These are phyloP conservation scores for Tulasnella sp. DNA, from an alignment of 768 basidiomycete genomes.

Conservation along the genomic window DNA sequence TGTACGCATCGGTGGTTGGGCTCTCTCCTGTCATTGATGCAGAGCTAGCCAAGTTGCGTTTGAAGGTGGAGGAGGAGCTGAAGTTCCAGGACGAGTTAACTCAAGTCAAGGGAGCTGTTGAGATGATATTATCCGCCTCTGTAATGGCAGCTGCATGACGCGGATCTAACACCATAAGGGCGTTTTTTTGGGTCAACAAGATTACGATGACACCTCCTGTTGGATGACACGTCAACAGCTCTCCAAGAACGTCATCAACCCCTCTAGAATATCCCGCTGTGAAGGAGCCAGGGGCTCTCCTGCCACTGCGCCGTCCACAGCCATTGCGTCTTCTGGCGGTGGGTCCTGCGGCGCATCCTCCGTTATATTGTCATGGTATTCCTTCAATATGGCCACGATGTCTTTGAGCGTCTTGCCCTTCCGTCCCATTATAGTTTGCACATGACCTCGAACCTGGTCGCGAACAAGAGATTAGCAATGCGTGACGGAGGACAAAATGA, in stretches of 20 bases:
- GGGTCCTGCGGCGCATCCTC: conserved; percentile 30
- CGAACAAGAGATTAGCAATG: conserved; percentile 1
- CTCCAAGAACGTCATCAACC: conserved; percentile 54
- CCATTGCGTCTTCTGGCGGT: conserved; percentile 22
- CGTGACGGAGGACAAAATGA: background rate
- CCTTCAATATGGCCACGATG: conserved; percentile 57
- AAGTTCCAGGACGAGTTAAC: conserved; percentile 79
- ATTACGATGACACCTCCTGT: background rate
- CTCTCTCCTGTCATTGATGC: conserved; percentile 89
- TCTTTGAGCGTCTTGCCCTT: conserved; percentile 60
- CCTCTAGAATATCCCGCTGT: conserved; percentile 58
- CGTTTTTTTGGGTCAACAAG: background rate
- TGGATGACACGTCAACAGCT: conserved; percentile 25
- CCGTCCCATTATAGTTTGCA: conserved; percentile 62
- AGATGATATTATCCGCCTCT: conserved; percentile 73
- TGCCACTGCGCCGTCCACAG: conserved; percentile 22
- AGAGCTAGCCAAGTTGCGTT: conserved; percentile 67
- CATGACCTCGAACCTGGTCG: conserved; percentile 67
- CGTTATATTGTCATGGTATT: conserved; percentile 65
- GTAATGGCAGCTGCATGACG: no score
- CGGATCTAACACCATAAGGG: no score
- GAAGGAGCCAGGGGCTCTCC: conserved; percentile 35
- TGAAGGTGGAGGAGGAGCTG: conserved; percentile 77
- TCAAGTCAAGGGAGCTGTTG: conserved; percentile 74
- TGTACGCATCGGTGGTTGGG: conserved; percentile 86